Conservation (phyloP, 1,139 yeast species). For the Eremothecium gossypii region DNA sequence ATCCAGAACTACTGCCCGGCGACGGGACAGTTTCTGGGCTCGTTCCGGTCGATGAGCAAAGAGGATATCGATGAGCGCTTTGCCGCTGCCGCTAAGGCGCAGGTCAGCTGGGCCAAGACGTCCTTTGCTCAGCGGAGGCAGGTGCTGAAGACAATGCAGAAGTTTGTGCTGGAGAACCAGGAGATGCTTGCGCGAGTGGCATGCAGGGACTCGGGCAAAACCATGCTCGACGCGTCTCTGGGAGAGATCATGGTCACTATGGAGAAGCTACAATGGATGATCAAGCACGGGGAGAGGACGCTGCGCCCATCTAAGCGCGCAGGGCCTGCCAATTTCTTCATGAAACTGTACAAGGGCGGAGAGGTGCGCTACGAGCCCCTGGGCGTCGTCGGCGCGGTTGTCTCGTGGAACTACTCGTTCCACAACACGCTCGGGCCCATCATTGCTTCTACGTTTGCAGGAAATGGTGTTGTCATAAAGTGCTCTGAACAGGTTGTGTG, state of each 20-base stretch:
- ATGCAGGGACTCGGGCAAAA: conserved; percentile 93
- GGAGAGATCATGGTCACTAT: conserved; percentile 92
- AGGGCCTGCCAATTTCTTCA: conserved; percentile 75
- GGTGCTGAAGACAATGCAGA: conserved; percentile 60
- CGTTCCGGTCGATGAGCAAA: conserved; percentile 50
- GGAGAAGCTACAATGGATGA: conserved; percentile 85
- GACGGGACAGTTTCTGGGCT: conserved; percentile 80
- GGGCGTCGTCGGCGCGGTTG: conserved; percentile 81
- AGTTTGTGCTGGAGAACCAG: conserved; percentile 71
- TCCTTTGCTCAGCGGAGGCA: conserved; percentile 56
- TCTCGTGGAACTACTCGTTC: conserved; percentile 95
- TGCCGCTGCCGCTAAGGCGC: conserved; percentile 46
- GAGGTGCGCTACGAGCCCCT: conserved; percentile 90
- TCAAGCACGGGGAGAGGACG: conserved; percentile 68
- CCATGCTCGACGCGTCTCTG: conserved; percentile 90
- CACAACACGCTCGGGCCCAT: conserved; percentile 91
- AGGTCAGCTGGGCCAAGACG: conserved; percentile 46
- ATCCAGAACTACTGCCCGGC: conserved; percentile 93
- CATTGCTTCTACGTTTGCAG: conserved; percentile 78
- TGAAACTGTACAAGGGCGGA: conserved; percentile 72
- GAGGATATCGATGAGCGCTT: conserved; percentile 65
- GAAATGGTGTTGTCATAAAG: conserved; percentile 82
- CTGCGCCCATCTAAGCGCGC: conserved; percentile 68
- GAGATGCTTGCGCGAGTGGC: conserved; percentile 84
- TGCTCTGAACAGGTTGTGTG: conserved; percentile 94